A percentile compares a stretch with the other conserved stretches of the same genome.
Evolutionary conservation across 1,284 basidiomycete genomes (phyloP).

Genomic region (Malassezia sympodialis): DNA sequence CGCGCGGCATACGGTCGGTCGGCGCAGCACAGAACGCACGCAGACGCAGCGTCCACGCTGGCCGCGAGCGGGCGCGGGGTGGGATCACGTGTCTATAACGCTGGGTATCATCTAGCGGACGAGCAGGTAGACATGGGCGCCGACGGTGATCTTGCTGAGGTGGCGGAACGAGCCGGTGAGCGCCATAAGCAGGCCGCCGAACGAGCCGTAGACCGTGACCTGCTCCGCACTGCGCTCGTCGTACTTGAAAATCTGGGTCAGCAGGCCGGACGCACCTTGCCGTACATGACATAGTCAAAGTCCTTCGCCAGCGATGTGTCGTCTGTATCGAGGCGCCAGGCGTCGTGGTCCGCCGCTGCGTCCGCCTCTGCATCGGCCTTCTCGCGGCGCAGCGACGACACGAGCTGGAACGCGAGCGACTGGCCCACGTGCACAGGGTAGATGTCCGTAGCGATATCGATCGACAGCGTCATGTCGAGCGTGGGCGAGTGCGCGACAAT

Average conservation of each 20-base stretch:
- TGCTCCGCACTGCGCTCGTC: conserved; percentile 73
- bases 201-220: conserved; percentile 88
- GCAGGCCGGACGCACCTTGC: conserved; percentile 60
- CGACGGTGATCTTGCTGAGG: conserved; percentile 80
- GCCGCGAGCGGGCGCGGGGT: background rate
- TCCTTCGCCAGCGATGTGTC: conserved; percentile 64
- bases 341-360: conserved; percentile 54
- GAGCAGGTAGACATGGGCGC: conserved; percentile 81
- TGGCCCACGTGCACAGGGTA: conserved; percentile 54
- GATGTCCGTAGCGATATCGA: conserved; percentile 52
- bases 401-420: conserved; percentile 73
- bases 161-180: conserved; percentile 85
- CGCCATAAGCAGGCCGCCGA: conserved; percentile 92
- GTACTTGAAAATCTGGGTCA: conserved; percentile 82
- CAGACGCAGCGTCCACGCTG: background rate
- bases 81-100: conserved; percentile 1
- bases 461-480: conserved; percentile 77
- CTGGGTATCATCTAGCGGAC: conserved; percentile 53
- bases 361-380: conserved; percentile 46
- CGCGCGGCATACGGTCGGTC: background rate
- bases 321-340: conserved; percentile 81
- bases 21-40: background rate
- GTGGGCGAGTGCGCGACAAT: conserved; percentile 37
- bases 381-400: conserved; percentile 51
- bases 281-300: conserved; percentile 98